Evolutionary conservation across 2,329 filamentous ascomycete species (phyloP).

Genomic region (Helminthosporium solani): DNA sequence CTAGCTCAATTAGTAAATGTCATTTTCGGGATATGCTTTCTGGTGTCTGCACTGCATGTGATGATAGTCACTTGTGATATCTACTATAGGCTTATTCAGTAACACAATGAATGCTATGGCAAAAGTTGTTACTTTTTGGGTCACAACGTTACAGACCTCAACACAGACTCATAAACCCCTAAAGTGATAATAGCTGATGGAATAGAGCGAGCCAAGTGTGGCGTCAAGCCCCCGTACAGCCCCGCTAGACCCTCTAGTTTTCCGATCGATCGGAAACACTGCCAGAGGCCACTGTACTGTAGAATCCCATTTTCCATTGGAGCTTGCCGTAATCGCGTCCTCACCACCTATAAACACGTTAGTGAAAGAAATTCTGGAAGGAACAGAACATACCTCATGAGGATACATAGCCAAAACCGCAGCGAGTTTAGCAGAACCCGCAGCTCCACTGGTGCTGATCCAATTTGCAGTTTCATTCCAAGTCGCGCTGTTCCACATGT

Average conservation of each 20-base stretch:
- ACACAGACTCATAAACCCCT: slow-evolving; percentile 42
- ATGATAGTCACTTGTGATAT: too few relatives aligned
- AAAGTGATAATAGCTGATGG: slow-evolving; percentile 42
- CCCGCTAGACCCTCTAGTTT: slow-evolving; percentile 41
- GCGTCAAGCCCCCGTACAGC: slow-evolving; percentile 40
- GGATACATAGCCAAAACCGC: slow-evolving; percentile 39
- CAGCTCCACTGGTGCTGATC: slow-evolving; percentile 38
- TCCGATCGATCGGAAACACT: slow-evolving; percentile 37
- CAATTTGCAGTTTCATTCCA: slow-evolving; percentile 29
- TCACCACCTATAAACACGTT: slow-evolving; percentile 29
- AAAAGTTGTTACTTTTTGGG: background rate
- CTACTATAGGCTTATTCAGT: too few relatives aligned
- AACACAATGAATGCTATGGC: too few relatives aligned
- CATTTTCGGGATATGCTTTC: too few relatives aligned
- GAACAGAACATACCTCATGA: slow-evolving; percentile 31
- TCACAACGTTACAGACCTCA: slow-evolving; percentile 14
- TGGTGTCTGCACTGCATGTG: too few relatives aligned
- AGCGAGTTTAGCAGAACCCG: slow-evolving; percentile 38
- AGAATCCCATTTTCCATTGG: slow-evolving; percentile 36
- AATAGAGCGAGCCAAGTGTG: slow-evolving; percentile 40
- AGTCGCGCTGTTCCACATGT: slow-evolving; percentile 20
- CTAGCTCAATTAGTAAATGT: too few relatives aligned
- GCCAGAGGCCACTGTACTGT: slow-evolving; percentile 40
- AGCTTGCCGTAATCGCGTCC: slow-evolving; percentile 40
- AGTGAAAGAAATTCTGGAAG: background rate